These are phyloP conservation scores for Toxoplasma gondii DNA, from an alignment of 169 alveolate species.

Conservation along the genomic window DNA sequence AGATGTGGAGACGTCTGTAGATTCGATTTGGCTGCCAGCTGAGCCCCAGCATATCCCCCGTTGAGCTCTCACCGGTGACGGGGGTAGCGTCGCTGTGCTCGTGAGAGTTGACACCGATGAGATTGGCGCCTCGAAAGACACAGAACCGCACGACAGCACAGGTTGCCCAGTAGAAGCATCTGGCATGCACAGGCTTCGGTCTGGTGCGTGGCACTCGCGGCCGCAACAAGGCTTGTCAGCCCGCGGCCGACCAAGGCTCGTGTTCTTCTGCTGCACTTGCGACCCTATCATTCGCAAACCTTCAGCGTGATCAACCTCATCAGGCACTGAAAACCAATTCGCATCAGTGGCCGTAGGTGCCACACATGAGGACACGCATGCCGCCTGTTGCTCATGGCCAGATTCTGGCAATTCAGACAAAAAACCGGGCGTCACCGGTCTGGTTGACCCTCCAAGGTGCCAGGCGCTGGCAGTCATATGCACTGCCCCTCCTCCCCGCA, in stretches of 20 bases:
- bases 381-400: neutral
- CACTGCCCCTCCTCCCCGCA: neutral
- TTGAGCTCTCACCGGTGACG: neutral
- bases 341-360: neutral
- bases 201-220: neutral
- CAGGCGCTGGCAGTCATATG: neutral
- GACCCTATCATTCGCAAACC: neutral
- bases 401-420: neutral
- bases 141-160: neutral
- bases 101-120: neutral
- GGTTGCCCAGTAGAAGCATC: neutral
- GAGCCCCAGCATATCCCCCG: neutral
- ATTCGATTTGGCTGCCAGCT: neutral
- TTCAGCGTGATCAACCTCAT: neutral
- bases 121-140: neutral
- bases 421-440: neutral
- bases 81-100: neutral
- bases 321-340: neutral
- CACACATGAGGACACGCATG: neutral
- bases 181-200: neutral
- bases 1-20: neutral
- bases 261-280: neutral
- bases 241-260: neutral
- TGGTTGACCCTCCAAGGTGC: neutral
- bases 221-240: neutral